Base-by-base conservation (phyloP, 768 basidiomycete species). In the Paxillus involutus region DNA sequence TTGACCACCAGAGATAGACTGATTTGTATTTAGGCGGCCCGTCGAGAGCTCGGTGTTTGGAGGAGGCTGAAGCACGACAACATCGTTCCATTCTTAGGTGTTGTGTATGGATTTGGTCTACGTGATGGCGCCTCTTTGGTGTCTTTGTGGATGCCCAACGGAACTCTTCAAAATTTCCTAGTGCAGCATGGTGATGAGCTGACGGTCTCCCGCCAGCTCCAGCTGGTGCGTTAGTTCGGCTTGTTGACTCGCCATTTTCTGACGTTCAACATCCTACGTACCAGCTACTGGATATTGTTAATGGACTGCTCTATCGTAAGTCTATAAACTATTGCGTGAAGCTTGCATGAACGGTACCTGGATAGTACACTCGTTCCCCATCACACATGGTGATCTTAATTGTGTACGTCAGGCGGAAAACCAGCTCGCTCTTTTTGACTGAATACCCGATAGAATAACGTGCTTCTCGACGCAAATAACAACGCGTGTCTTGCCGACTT, bases 401-500 rank as follows among this genome's bases (percentile, higher is more conserved):
- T 21, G 26, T 3, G 65, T 66, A 17, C 30, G 51, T 64, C 16
- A 7, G 5, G 3, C 0, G 33, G 35, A 16, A n/a, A 6, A 12
- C 2, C 10, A 16, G 17, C 9, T 7, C 7, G 3, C 21, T 14
- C 33, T 4, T 21, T 12, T 30, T 37, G 6, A 8, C 44, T 51
- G 16, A 53, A 4, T 21, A 17, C 2, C 9, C 6, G 19, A 44
- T 17, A 66, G 65, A 64, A 53, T 3, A 62, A 66, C 1, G 46
- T 65, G 1, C 48, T 65, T 10, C 16, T 65, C 3, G 56, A 58
- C 1, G 42, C 19, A 14, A 39, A 58, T 6, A 56, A 70, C 24
- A 71, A 68, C 21, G 77, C 73, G 0, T 68, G 71, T 11, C 57
- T 80, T 6, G 69, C 72, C 32, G 79, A 80, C 49, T 80, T 80